phyloP scores from a whole-genome alignment of 169 alveolate species.

The Plasmodium berghei region DNA sequence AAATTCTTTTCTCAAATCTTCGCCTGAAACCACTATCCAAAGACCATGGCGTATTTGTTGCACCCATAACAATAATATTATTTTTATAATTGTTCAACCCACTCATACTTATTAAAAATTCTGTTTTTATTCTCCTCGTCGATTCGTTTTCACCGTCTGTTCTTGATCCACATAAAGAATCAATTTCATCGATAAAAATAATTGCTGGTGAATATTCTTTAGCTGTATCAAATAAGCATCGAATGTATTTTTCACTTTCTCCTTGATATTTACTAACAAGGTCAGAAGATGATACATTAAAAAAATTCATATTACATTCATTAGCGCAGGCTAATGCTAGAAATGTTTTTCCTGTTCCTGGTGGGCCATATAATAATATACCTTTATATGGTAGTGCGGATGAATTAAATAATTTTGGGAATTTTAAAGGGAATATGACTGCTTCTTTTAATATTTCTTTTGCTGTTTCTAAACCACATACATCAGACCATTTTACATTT shows the following conservation, averaged over 20 bases:
- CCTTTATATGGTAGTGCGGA: constrained; percentile 74
- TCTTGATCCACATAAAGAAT: constrained; percentile 95
- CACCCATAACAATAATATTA: constrained; percentile 81
- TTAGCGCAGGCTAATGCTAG: constrained; percentile 99
- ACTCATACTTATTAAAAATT: constrained; percentile 98
- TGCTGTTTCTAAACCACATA: constrained; percentile 96
- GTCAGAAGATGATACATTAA: constrained; percentile 96
- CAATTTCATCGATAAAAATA: constrained; percentile 99
- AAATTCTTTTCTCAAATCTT: constrained; percentile 97
- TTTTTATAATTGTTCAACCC: constrained; percentile 86
- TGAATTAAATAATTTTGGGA: constrained; percentile 96
- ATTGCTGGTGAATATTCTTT: constrained; percentile 96
- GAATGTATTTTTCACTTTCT: constrained; percentile 97
- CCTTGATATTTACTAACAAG: constrained; percentile 99
- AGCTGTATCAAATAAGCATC: constrained; percentile 96
- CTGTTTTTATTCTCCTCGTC: constrained; percentile 98
- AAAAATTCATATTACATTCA: constrained; percentile 96
- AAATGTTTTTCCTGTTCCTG: constrained; percentile 99
- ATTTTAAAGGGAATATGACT: constrained; percentile 94
- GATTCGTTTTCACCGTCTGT: constrained; percentile 98
- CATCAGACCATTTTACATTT: constrained; percentile 96
- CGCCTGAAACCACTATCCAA: constrained; percentile 98
- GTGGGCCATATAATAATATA: constrained; percentile 89
- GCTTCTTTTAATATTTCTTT: constrained; percentile 95
- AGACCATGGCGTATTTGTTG: constrained; percentile 97